Base-by-base conservation (phyloP, 2,329 filamentous ascomycete species). In the Samsoniella hepiali region DNA sequence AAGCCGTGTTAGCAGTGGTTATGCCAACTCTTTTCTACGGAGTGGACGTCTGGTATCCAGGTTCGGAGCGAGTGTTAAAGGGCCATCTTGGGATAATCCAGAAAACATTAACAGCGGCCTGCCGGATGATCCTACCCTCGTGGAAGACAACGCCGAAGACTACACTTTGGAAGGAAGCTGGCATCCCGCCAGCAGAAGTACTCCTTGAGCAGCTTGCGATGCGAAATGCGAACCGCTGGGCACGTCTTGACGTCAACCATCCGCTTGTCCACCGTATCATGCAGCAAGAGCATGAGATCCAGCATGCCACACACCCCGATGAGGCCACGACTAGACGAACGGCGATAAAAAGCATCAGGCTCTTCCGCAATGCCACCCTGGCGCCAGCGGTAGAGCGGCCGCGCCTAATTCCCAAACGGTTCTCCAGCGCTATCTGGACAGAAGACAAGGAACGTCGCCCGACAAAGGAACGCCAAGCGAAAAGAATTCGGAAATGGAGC, bases 131-230 rank as follows among this genome's bases (percentile, higher is more conserved):
- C 42, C 34, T 64, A 29, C 63, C 54, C 5, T 55, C 60, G 9
- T 67, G 62, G 59, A 67, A 64, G 44, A 65, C 65, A 44, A 65
- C 64, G 17, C 61, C 55, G 8, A 65, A 51, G n/a, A 50, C 49
- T 10, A 50, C 61, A 11, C 57, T 67, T 10, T 62, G 51, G 56
- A 55, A 61, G 15, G 65, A 67, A 32, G 53, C 57, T 9, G 54
- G 64, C 44, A 65, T 65, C 44, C 61, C 53, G 13, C 56, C 62
- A 31, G 57, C 54, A 32, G 60, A 64, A 32, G 42, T 62, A 8
- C 49, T 62, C 7, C 36, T 62, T 17, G 9, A 62, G n/a, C 47
- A 55, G 22, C 44, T 45, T 31, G 13, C 49, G 17, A 34, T n/a
- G 13, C 58, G 49, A 1, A 55, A 42, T 13, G 47, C 58, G 11